Base-by-base conservation (phyloP, 2,329 filamentous ascomycete species). In the Neopestalotiopsis rosae region DNA sequence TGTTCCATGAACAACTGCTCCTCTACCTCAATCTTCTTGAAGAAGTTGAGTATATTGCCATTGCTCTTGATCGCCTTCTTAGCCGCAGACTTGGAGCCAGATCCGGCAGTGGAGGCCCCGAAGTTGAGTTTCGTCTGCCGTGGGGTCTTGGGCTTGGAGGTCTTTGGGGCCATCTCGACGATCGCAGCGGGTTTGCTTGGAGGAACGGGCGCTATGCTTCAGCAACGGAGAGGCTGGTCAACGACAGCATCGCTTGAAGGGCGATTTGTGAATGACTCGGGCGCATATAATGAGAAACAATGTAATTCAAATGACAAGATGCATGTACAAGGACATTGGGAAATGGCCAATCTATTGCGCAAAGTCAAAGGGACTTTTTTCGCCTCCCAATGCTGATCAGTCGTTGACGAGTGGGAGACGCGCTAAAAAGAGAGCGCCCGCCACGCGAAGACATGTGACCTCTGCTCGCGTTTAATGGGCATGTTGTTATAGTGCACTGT, bases 1-100 rank as follows among this genome's bases (percentile, higher is more conserved):
- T 62, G 59, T 40, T 83, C 79, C 3, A 84, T 79, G 68, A 93
- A 92, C 10, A 92, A 84, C 68, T 90, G 82, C 71, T 91, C 85
- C 68, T 86, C 82, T 66, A 87, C 86, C 52, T 89, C 86, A 0
- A 88, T 84, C 76, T 93, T 94, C 75, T 92, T 90, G 77, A 94
- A 94, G 78, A 94, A 94, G 71, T 81, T 93, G 14, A 94, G 80
- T 40, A 94, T 94, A 71, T 90, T 94, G 6, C 85, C 84, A 74
- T 93, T 93, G 0, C 82, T 73, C 3, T 82, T 75, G 65, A 79
- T 82, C 72, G 80, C 76, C 70, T 81, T n/a, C n/a, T 75, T 79
- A 14, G 72, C 71, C 28, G 70, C 70, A 0, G 74, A 66, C 67
- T 76, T 76, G 49, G 70, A 68, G 24, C 66, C 71, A 10, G 68